phyloP scores from a whole-genome alignment of 371 early-diverging fungal genomes.

The Rhizopus arrhizus region DNA sequence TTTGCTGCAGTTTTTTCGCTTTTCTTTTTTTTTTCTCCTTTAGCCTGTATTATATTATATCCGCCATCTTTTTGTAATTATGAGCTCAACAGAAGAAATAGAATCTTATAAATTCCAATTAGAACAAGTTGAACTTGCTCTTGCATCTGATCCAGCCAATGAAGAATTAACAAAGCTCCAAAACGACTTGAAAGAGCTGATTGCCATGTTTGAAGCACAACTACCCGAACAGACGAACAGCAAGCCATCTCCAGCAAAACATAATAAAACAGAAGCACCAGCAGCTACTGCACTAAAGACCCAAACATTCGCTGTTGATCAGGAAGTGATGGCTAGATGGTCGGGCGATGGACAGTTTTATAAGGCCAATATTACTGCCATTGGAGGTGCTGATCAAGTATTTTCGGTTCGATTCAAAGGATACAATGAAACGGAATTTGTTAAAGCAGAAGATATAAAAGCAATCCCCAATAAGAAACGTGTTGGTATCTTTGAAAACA shows the following conservation, averaged over 20 bases:
- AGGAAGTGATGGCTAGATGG: conserved; percentile 69
- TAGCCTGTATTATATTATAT: conserved; percentile 1
- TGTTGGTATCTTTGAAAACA: conserved; percentile 49
- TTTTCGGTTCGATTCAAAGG: conserved; percentile 78
- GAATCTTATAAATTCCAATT: conserved; percentile 68
- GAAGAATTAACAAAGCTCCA: conserved; percentile 51
- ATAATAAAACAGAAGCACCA: conserved; percentile 1
- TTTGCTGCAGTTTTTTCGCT: not conserved
- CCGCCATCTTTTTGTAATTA: conserved; percentile 2
- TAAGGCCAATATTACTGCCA: conserved; percentile 69
- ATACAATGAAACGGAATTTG: conserved; percentile 52
- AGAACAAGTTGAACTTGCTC: conserved; percentile 55
- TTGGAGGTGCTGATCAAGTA: conserved; percentile 63
- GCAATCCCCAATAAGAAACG: conserved; percentile 41
- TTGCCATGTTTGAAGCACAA: conserved; percentile 58
- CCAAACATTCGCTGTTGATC: conserved; percentile 57
- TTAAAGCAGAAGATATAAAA: conserved; percentile 64
- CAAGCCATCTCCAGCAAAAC: conserved; percentile 18
- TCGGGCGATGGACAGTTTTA: conserved; percentile 72
- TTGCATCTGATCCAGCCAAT: conserved; percentile 28
- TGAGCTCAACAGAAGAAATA: conserved; percentile 51
- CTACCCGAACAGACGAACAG: conserved; percentile 20
- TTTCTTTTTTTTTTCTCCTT: not conserved
- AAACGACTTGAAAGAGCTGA: conserved; percentile 71
- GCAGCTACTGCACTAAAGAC: conserved; percentile 26